Evolutionary conservation across 768 basidiomycete species (phyloP).

Genomic region (Xerocomus spinulosus): DNA sequence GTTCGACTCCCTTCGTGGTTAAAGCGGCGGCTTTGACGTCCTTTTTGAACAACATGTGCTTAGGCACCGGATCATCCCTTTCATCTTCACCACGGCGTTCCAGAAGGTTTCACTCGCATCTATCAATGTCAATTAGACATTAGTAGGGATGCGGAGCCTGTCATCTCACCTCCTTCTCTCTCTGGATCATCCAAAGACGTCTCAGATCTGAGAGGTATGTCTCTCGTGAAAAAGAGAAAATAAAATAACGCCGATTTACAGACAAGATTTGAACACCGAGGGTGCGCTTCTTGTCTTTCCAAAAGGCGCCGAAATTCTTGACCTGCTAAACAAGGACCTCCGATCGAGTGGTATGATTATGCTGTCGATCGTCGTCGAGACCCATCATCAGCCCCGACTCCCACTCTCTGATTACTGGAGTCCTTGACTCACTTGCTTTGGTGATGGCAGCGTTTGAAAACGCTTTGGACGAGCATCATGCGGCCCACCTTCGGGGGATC

Average conservation of each 20-base stretch:
- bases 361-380: constrained; percentile 11
- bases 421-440: constrained; percentile 13
- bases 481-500: constrained; percentile 8
- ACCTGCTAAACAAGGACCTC: constrained; percentile 17
- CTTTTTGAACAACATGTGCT: constrained; percentile 34
- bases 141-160: background rate
- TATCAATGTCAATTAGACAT: constrained; percentile 1
- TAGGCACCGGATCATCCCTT: constrained; percentile 26
- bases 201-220: background rate
- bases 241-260: background rate
- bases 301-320: constrained; percentile 21
- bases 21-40: constrained; percentile 32
- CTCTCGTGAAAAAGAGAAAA: too few relatives aligned
- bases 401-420: constrained; percentile 22
- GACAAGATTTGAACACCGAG: constrained; percentile 1
- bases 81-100: constrained; percentile 15
- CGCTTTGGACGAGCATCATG: background rate
- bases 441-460: constrained; percentile 15
- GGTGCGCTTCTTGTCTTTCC: constrained; percentile 34
- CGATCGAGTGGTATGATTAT: constrained; percentile 25
- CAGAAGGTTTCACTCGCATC: constrained; percentile 24
- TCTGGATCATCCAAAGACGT: background rate
- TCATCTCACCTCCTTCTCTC: constrained; percentile 4
- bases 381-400: constrained; percentile 17
- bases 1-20: too few relatives aligned